Base-by-base conservation (phyloP, 768 basidiomycete genomes). In the Phlebiopsis flavidoalba region DNA sequence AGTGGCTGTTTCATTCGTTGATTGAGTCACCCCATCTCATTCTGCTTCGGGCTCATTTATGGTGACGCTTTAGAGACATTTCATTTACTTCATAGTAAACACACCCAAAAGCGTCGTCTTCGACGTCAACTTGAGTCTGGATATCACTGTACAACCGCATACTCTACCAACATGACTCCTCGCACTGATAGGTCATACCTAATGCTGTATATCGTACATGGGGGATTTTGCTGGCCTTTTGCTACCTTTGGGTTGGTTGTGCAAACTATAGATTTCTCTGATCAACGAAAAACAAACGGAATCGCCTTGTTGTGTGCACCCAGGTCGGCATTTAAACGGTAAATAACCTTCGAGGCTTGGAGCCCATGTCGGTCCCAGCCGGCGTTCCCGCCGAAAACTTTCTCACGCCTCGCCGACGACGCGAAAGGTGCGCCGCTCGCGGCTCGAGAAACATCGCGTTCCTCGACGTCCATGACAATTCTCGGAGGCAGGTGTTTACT, bases 131-230 rank as follows among this genome's bases (percentile, higher is more conserved):
- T 43, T 22, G 54, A 55, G 54, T 55, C 54, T 55, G 54, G 54
- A 55, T 55, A 40, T 43, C 54, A 55, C 21, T 55, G 54, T 55
- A 55, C 43, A 43, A 55, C 54, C 54, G 40, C 54, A 55, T 55
- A 55, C 36, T 55, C 54, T 55, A 45, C 33, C 43, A 55, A 55
- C 40, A 55, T 31, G 54, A 40, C 43, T 45, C 37, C 14, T 43
- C 53, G 22, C 54, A 36, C 19, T 21, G 52, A 53, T 36, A 11
- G 19, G 52, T 36, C 33, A n/a, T 8, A 14, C n/a, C 52, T 53
- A 53, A 53, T 53, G 33, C 33, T 35, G 15, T 36, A 17, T 53
- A 33, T 21, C 35, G 52, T 53, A 53, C 12, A 33, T 53, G 31
- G 52, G 14, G 40, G 40, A 43, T 12, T 43, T 43, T 10, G 40